Conservation (phyloP, 176 grass and related monocot species). For the Eremochloa ophiuroides region DNA sequence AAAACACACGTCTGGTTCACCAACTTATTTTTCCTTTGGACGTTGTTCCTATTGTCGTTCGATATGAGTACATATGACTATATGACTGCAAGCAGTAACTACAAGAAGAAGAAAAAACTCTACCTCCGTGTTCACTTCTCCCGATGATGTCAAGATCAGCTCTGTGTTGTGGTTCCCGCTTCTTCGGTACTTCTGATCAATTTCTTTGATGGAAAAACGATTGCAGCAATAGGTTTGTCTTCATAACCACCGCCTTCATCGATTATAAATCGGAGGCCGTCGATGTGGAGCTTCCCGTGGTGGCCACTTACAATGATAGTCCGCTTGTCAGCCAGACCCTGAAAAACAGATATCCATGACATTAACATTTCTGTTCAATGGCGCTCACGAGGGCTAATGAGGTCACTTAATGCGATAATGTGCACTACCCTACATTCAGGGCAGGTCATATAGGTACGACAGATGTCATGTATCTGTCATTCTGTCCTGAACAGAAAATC, state of each 20-base stretch:
- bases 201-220: constrained; percentile 64
- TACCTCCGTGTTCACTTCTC: background rate
- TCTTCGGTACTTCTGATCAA: constrained; percentile 43
- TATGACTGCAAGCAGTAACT: background rate
- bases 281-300: constrained; percentile 75
- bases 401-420: background rate
- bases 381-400: background rate
- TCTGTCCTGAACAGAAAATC: constrained; percentile 5
- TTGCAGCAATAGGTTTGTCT: constrained; percentile 60
- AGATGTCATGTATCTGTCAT: background rate
- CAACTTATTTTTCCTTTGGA: background rate
- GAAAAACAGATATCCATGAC: constrained; percentile 10
- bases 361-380: background rate
- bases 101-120: background rate
- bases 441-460: background rate
- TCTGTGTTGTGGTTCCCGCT: background rate
- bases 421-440: background rate
- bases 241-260: constrained; percentile 73
- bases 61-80: background rate
- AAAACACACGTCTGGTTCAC: background rate
- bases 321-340: constrained; percentile 59
- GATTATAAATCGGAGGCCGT: constrained; percentile 66
- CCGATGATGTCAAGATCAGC: background rate
- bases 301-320: constrained; percentile 76
- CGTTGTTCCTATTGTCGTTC: too few species aligned